Percentiles rank a stretch among this genome's conserved stretches.
These are phyloP conservation scores for Roridomyces roridus DNA, from an alignment of 768 basidiomycete genomes.

Conservation along the genomic window DNA sequence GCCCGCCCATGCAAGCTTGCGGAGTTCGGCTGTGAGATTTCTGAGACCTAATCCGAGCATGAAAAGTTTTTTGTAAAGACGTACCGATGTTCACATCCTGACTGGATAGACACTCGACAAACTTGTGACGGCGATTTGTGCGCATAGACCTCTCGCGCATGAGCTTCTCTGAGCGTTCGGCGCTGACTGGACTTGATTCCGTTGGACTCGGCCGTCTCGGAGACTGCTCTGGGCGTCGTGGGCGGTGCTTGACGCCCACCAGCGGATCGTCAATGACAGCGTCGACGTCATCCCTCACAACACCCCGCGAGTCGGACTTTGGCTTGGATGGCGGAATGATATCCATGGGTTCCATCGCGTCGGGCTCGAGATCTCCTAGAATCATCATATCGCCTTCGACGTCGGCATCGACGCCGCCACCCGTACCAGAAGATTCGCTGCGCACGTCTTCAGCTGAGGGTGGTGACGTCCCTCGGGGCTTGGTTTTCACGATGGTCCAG, in stretches of 20 bases:
- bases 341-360: slow-evolving; percentile 35
- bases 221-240: slow-evolving; percentile 44
- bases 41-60: not conserved
- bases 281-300: slow-evolving; percentile 70
- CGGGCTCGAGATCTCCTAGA: slow-evolving; percentile 75
- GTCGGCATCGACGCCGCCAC: slow-evolving; percentile 59
- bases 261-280: slow-evolving; percentile 79
- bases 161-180: slow-evolving; percentile 63
- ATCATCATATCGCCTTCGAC: slow-evolving; percentile 83
- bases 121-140: slow-evolving; percentile 80
- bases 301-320: slow-evolving; percentile 47
- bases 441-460: slow-evolving; percentile 24
- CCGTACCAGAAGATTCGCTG: slow-evolving; percentile 36
- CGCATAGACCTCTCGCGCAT: slow-evolving; percentile 79
- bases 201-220: slow-evolving; percentile 29
- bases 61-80: too few species aligned
- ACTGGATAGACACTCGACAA: slow-evolving; percentile 76
- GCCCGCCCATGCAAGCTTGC: slow-evolving; percentile 95
- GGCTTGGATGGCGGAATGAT: slow-evolving; percentile 41
- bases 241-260: slow-evolving; percentile 54
- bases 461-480: slow-evolving; percentile 17
- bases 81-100: slow-evolving; percentile 85
- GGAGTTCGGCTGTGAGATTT: slow-evolving; percentile 66
- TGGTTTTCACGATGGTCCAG: slow-evolving; percentile 78
- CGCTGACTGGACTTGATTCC: slow-evolving; percentile 34